Conservation (phyloP, 2,329 filamentous ascomycete genomes). For the Corinectria fuckeliana region DNA sequence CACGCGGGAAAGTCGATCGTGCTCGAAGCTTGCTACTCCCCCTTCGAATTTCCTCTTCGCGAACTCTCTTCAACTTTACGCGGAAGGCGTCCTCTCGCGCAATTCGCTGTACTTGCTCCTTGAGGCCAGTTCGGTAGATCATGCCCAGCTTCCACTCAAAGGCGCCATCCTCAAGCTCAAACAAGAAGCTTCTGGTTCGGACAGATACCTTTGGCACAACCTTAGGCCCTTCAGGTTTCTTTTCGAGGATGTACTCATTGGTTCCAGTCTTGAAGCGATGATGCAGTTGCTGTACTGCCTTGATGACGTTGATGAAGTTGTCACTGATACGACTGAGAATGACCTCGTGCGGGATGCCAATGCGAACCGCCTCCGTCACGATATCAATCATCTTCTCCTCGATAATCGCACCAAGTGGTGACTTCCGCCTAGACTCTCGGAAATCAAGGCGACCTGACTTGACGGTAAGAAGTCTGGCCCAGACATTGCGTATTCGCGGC, state of each 20-base stretch:
- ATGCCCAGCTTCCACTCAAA: slow-evolving; percentile 98
- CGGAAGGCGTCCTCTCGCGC: slow-evolving; percentile 90
- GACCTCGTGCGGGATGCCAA: slow-evolving; percentile 90
- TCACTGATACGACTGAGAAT: slow-evolving; percentile 91
- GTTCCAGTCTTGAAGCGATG: slow-evolving; percentile 89
- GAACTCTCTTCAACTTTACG: slow-evolving; percentile 84
- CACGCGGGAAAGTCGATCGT: slow-evolving; percentile 56
- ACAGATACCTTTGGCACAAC: slow-evolving; percentile 85
- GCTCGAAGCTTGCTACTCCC: slow-evolving; percentile 61
- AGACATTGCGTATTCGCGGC: slow-evolving; percentile 80
- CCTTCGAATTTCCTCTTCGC: slow-evolving; percentile 69
- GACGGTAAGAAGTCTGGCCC: slow-evolving; percentile 86
- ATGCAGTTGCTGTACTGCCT: slow-evolving; percentile 88
- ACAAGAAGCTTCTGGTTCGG: slow-evolving; percentile 79
- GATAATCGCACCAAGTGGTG: slow-evolving; percentile 60
- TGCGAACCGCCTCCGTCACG: slow-evolving; percentile 80
- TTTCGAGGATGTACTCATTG: slow-evolving; percentile 86
- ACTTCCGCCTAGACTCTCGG: slow-evolving; percentile 76
- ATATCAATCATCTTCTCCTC: slow-evolving; percentile 87
- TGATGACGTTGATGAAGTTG: slow-evolving; percentile 86
- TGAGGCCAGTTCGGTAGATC: slow-evolving; percentile 87
- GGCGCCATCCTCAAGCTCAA: slow-evolving; percentile 93
- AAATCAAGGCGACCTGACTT: slow-evolving; percentile 83
- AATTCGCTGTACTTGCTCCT: slow-evolving; percentile 89
- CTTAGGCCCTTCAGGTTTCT: slow-evolving; percentile 85